Evolutionary conservation across 352 stramenopile species (phyloP).

Genomic region (Phytopythium litorale): DNA sequence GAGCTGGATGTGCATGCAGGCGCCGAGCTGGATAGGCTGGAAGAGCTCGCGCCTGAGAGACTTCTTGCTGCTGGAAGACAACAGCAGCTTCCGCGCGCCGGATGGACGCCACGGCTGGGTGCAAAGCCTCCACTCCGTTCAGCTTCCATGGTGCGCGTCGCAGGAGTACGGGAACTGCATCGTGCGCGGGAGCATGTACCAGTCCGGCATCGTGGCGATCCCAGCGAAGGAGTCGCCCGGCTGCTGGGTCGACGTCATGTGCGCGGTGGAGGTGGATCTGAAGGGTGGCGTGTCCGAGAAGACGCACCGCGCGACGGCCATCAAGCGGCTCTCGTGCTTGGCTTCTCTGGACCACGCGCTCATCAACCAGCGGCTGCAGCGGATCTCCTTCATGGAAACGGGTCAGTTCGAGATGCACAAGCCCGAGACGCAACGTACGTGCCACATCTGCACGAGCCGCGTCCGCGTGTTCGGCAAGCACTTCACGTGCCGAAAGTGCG

Average conservation of each 20-base stretch:
- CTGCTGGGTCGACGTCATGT: constrained; percentile 21
- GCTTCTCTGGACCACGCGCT: constrained; percentile 8
- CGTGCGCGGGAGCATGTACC: constrained; percentile 32
- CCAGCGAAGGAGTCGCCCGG: constrained; percentile 16
- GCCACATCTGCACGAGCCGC: constrained; percentile 15
- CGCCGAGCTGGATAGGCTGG: constrained; percentile 13
- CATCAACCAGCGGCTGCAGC: constrained; percentile 13
- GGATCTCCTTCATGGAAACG: constrained; percentile 15
- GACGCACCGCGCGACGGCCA: constrained; percentile 9
- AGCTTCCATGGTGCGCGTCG: constrained; percentile 43
- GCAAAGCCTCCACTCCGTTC: constrained; percentile 56
- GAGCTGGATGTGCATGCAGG: constrained; percentile 30
- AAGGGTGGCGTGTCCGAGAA: constrained; percentile 17
- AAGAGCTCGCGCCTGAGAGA: constrained; percentile 27
- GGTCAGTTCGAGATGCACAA: constrained; percentile 13
- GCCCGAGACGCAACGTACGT: constrained; percentile 9
- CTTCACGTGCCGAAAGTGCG: constrained; percentile 18
- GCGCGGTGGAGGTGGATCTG: constrained; percentile 23
- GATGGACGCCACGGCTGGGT: constrained; percentile 35
- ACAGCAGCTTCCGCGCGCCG: constrained; percentile 22
- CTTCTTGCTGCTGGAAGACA: constrained; percentile 34
- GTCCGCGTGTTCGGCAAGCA: constrained; percentile 12
- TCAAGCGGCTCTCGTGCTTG: constrained; percentile 9
- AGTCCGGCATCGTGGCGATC: constrained; percentile 31
- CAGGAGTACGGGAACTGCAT: constrained; percentile 28